Percentiles rank a stretch among this genome's conserved stretches.
Evolutionary conservation across 345 rosid species (phyloP).

Genomic region (Gossypium ekmanianum): DNA sequence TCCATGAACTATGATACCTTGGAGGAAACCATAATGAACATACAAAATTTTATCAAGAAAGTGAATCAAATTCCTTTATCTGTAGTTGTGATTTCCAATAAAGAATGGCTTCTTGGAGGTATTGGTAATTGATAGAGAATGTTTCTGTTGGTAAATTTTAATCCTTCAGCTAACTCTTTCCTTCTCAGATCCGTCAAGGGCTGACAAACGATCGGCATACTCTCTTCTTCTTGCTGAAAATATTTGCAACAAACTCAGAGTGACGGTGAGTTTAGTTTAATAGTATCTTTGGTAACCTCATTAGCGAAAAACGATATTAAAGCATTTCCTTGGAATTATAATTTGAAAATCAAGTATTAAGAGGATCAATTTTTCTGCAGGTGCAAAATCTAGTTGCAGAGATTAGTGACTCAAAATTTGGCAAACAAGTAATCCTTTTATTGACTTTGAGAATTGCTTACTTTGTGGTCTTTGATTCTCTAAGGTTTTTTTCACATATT

Average conservation of each 20-base stretch:
- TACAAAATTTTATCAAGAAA: constrained; percentile 48
- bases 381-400: constrained; percentile 91
- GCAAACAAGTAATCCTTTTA: constrained; percentile 67
- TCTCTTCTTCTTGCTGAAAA: constrained; percentile 92
- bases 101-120: constrained; percentile 89
- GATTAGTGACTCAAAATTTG: constrained; percentile 84
- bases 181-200: constrained; percentile 74
- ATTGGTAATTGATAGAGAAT: constrained; percentile 12
- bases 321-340: not conserved
- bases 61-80: constrained; percentile 59
- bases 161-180: constrained; percentile 20
- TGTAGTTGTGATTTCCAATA: constrained; percentile 76
- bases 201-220: constrained; percentile 87
- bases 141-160: constrained; percentile 12
- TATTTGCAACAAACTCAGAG: constrained; percentile 81
- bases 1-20: constrained; percentile 74
- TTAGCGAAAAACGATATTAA: not conserved
- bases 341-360: constrained; percentile 18
- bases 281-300: not conserved
- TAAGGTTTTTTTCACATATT: not conserved
- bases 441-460: constrained; percentile 17
- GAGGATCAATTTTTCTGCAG: constrained; percentile 32
- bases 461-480: not conserved
- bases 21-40: constrained; percentile 54
- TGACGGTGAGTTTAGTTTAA: constrained; percentile 44